Evolutionary conservation across 441 rosid species (phyloP).

Genomic region (Gossypium gossypioides): DNA sequence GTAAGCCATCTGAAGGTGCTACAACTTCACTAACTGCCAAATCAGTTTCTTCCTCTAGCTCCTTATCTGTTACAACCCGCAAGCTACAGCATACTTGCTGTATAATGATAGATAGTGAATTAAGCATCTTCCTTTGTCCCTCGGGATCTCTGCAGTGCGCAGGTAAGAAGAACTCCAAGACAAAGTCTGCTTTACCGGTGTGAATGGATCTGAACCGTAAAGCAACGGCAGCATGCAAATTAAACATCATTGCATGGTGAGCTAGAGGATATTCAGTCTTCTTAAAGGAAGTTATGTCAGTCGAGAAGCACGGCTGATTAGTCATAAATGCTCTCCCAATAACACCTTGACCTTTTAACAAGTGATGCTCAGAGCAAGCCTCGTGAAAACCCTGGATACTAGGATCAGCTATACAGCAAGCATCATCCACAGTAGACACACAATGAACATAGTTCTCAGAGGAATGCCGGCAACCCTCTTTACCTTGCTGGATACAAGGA

Average conservation of each 20-base stretch:
- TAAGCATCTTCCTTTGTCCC: slow-evolving; percentile 59
- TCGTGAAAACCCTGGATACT: slow-evolving; percentile 50
- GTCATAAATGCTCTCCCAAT: slow-evolving; percentile 76
- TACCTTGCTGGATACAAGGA: slow-evolving; percentile 62
- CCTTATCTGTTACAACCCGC: slow-evolving; percentile 64
- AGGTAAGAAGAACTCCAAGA: slow-evolving; percentile 86
- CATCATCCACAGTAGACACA: slow-evolving; percentile 68
- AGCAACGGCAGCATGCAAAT: slow-evolving; percentile 70
- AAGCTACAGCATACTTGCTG: slow-evolving; percentile 55
- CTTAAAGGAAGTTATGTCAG: slow-evolving; percentile 46
- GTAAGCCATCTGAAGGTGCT: slow-evolving; percentile 19
- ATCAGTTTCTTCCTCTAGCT: slow-evolving; percentile 46
- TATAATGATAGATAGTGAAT: slow-evolving; percentile 53
- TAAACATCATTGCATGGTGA: slow-evolving; percentile 77
- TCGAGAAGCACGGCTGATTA: slow-evolving; percentile 72
- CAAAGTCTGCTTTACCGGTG: slow-evolving; percentile 59
- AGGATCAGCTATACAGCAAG: slow-evolving; percentile 56
- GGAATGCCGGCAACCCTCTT: slow-evolving; percentile 70
- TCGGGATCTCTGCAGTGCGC: slow-evolving; percentile 44
- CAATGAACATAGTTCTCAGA: slow-evolving; percentile 56
- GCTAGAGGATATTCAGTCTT: slow-evolving; percentile 79
- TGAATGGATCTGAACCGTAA: slow-evolving; percentile 63
- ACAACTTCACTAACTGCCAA: slow-evolving; percentile 27
- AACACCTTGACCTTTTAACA: slow-evolving; percentile 82
- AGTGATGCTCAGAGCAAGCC: slow-evolving; percentile 88